Conservation (phyloP, 108 stramenopile genomes). For the Nitzschia palea region DNA sequence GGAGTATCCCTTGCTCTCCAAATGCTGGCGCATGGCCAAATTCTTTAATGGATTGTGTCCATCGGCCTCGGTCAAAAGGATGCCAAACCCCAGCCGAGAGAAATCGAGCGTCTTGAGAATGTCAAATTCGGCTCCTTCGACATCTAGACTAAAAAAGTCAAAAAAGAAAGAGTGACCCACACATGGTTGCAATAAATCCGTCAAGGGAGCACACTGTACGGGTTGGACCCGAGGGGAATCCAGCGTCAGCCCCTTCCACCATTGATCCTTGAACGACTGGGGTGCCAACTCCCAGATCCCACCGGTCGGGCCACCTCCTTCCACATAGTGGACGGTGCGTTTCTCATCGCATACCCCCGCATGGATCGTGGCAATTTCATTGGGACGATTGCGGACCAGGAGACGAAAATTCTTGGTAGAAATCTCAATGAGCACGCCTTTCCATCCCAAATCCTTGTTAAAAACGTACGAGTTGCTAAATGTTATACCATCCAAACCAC, state of each 20-base stretch:
- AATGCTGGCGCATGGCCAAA: neutral
- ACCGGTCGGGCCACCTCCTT: neutral
- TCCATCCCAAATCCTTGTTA: conserved; percentile 28
- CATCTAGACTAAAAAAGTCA: neutral
- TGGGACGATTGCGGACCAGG: neutral
- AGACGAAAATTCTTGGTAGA: neutral
- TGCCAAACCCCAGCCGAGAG: neutral
- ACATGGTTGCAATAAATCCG: neutral
- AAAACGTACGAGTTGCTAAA: conserved; percentile 20
- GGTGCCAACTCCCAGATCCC: neutral
- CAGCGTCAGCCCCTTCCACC: neutral
- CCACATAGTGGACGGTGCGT: neutral
- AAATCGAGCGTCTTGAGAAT: neutral
- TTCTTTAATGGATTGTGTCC: neutral
- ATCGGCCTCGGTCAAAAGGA: neutral
- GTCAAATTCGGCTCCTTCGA: neutral
- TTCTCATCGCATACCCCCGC: neutral
- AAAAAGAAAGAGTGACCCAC: neutral
- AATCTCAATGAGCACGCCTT: conserved; percentile 28
- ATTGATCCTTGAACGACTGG: neutral
- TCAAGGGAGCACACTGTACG: neutral
- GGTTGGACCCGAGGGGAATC: neutral
- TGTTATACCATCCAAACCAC: conserved; percentile 13
- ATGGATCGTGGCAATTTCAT: neutral
- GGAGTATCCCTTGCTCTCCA: neutral